These are phyloP conservation scores for Golovinomyces cichoracearum DNA, from an alignment of 2,329 filamentous ascomycete species.

Conservation along the genomic window DNA sequence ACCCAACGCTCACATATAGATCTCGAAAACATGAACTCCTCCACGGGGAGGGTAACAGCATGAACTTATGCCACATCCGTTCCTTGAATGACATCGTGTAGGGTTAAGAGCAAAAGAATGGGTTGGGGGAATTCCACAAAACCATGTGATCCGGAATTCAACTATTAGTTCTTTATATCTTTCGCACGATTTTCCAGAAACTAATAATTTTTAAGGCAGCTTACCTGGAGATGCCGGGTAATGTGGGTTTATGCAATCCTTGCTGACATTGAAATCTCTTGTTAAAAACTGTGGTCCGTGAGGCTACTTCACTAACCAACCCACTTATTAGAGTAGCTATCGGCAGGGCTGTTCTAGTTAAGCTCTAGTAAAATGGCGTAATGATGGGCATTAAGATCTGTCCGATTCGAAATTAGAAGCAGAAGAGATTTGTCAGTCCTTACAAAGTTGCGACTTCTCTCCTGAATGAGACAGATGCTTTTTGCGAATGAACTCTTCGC, in stretches of 20 bases:
- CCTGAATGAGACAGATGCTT: too few species aligned
- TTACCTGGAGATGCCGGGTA: background rate
- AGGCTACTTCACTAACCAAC: background rate
- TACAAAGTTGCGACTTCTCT: too few species aligned
- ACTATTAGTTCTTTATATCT: background rate
- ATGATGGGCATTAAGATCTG: background rate
- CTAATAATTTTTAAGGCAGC: background rate
- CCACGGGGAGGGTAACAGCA: background rate
- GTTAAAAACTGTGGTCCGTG: background rate
- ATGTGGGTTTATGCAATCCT: background rate
- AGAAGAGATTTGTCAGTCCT: too few species aligned
- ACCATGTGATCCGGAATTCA: background rate
- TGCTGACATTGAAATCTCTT: background rate
- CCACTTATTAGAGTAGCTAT: background rate
- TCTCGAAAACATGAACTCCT: background rate
- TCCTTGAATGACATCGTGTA: background rate
- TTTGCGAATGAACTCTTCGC: too few species aligned
- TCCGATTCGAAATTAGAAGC: background rate
- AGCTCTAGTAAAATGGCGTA: background rate
- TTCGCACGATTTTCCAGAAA: background rate
- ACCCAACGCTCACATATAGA: background rate
- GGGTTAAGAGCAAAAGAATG: background rate
- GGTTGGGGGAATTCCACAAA: background rate
- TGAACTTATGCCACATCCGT: background rate
- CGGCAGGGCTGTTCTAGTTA: background rate